Conservation (phyloP, 225 moss, liverwort and hornwort genomes). For the Marchantia polymorpha region DNA sequence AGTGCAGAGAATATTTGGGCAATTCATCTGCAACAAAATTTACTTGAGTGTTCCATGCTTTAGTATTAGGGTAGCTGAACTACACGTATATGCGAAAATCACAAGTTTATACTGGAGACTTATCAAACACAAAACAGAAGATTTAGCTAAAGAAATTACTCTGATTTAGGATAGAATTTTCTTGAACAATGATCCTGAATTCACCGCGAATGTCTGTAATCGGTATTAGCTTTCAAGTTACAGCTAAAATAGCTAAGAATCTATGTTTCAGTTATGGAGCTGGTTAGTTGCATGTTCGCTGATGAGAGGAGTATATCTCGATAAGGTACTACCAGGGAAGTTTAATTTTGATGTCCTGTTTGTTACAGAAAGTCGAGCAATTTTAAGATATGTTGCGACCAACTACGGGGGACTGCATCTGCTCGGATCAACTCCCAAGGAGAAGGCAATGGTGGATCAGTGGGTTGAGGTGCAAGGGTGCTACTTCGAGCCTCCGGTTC, state of each 20-base stretch:
- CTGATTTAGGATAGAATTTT: too few species aligned
- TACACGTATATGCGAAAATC: too few species aligned
- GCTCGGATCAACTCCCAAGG: conserved; percentile 9
- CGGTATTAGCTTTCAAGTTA: background rate
- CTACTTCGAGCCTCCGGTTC: conserved; percentile 6
- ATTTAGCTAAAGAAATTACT: too few species aligned
- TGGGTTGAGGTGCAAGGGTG: conserved; percentile 31
- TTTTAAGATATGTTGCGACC: conserved; percentile 17
- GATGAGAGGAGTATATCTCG: background rate
- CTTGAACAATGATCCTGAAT: too few species aligned
- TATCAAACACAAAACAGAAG: too few species aligned
- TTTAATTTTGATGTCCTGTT: background rate
- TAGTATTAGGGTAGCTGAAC: too few species aligned
- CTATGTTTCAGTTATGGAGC: background rate
- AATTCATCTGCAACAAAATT: too few species aligned
- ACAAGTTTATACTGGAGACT: too few species aligned
- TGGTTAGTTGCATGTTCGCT: background rate
- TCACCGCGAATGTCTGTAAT: background rate
- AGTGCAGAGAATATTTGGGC: too few species aligned
- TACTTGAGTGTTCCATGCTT: too few species aligned
- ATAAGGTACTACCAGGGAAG: background rate
- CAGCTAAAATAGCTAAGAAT: background rate
- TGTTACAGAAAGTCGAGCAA: conserved; percentile 30
- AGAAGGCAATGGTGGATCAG: conserved; percentile 25
- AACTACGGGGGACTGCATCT: conserved; percentile 29